phyloP scores from a whole-genome alignment of 1,139 yeast genomes.

The Ashbya aceris region DNA sequence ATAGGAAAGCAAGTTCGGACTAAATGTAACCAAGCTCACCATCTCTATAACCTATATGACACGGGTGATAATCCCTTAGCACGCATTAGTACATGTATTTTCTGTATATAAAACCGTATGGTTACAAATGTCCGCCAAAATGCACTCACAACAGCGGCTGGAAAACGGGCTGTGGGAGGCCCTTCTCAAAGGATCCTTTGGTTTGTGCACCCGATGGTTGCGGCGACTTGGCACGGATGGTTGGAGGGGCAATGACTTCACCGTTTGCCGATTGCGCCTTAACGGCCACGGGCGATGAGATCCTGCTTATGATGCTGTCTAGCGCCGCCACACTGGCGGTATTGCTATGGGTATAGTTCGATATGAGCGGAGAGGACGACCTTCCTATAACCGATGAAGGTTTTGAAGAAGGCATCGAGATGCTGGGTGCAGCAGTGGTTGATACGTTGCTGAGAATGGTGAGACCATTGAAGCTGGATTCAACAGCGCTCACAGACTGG shows the following conservation, averaged over 20 bases:
- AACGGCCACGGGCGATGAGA: conserved; percentile 11
- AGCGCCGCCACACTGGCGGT: conserved; percentile 13
- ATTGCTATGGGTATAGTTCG: conserved; percentile 5
- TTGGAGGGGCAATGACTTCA: conserved; percentile 6
- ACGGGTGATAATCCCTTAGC: too few relatives aligned
- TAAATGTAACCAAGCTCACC: too few relatives aligned
- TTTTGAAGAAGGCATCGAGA: background rate
- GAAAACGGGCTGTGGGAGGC: conserved; percentile 26
- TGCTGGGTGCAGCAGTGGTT: conserved; percentile 7
- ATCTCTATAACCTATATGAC: too few relatives aligned
- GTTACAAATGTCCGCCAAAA: too few relatives aligned
- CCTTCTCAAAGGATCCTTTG: conserved; percentile 20
- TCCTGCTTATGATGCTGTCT: conserved; percentile 21
- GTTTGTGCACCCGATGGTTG: conserved; percentile 5
- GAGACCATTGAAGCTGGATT: conserved; percentile 8
- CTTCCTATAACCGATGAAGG: background rate
- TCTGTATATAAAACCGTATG: too few relatives aligned
- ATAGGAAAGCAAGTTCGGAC: too few relatives aligned
- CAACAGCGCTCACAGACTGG: conserved; percentile 2
- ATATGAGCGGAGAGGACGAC: background rate
- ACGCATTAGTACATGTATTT: too few relatives aligned
- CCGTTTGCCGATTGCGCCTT: conserved; percentile 1
- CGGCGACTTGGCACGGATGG: conserved; percentile 3
- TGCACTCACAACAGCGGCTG: conserved; percentile 18
- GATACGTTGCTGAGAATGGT: conserved; percentile 12